Evolutionary conservation across 768 basidiomycete species (phyloP), one percentile per base, ranked within the genome.

Genomic region (Crassisporium funariophilum): DNA sequence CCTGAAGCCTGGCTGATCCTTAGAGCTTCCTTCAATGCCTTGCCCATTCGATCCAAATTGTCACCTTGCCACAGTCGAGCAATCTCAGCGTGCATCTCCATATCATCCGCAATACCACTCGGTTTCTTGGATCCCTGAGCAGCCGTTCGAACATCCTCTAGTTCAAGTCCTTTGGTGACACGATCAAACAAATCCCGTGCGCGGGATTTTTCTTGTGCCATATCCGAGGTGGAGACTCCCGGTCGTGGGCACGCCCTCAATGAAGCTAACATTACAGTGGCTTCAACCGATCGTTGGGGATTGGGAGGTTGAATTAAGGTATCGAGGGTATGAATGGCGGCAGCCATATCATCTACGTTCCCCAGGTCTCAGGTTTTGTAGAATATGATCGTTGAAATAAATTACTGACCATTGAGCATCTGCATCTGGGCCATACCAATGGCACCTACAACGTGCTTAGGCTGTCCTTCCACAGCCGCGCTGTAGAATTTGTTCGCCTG

Each of bases 31-130:
- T 79, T 78, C 43, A 92, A 76, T 2, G 90, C 88, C 49, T 77
- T 82, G 4, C 79, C 71, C 44, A 88, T 84, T 41, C 86, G 82
- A 20, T 90, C 90, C 11, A 86, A 53, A 59, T 76, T 84, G 49
- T 94, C 90, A 3, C 79, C 84, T 57, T 90, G 88, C 89, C 93
- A 98, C 44, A 97, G 64, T 36, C 84, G 81, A 9, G 92, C 92
- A 49, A 98, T 84, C 63, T 98, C 95, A n/a, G 85, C 70, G 54
- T 91, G 87, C 78, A 98, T 82, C 49, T 95, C 89, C 41, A 88
- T 71, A 58, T 99, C 95, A 11, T 88, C 82, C 0, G 74, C 73
- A 39, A 93, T 76, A 16, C 72, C 77, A 16, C 79, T 75, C 4
- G 83, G 71, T 2, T 71, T 50, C 51, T 71, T 72, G 44, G 59